Conservation (phyloP, 345 rosid species). For the Draba incana region DNA sequence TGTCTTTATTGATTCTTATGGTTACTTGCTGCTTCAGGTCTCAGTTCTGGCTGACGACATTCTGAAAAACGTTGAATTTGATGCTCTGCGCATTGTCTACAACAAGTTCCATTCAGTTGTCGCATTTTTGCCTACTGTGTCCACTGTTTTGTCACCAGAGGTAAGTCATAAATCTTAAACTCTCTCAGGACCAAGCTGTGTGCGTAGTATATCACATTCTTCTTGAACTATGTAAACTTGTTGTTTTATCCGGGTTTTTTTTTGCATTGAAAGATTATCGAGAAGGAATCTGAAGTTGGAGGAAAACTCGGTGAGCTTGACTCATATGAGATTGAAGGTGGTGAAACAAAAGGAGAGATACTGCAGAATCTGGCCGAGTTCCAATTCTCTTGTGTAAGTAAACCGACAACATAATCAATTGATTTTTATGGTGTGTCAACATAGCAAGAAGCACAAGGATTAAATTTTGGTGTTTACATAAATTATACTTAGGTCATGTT, state of each 20-base stretch:
- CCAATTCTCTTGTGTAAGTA: slow-evolving; percentile 97
- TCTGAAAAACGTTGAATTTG: slow-evolving; percentile 87
- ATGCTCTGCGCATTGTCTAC: slow-evolving; percentile 87
- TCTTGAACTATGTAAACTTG: slow-evolving; percentile 7
- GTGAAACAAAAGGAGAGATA: slow-evolving; percentile 88
- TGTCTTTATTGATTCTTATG: slow-evolving; percentile 7
- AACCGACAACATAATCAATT: not conserved
- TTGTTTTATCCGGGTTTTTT: not conserved
- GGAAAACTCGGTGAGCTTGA: slow-evolving; percentile 93
- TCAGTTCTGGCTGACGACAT: slow-evolving; percentile 97
- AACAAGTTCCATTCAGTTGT: slow-evolving; percentile 90
- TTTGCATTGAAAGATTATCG: slow-evolving; percentile 60
- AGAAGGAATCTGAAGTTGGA: slow-evolving; percentile 83
- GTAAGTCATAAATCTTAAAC: slow-evolving; percentile 42
- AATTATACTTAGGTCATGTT: slow-evolving; percentile 61
- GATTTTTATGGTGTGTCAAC: not conserved
- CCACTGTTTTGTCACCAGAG: slow-evolving; percentile 92
- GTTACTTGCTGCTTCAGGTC: slow-evolving; percentile 56
- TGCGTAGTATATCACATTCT: slow-evolving; percentile 11
- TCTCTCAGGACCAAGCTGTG: slow-evolving; percentile 24
- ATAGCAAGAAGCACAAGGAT: slow-evolving; percentile 5
- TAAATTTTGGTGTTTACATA: not conserved
- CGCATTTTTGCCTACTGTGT: slow-evolving; percentile 70
- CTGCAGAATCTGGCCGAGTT: slow-evolving; percentile 94
- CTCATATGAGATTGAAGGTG: slow-evolving; percentile 95